These are phyloP conservation scores for Thuidium tamariscinum DNA, from an alignment of 225 moss, liverwort and hornwort species.

Conservation along the genomic window DNA sequence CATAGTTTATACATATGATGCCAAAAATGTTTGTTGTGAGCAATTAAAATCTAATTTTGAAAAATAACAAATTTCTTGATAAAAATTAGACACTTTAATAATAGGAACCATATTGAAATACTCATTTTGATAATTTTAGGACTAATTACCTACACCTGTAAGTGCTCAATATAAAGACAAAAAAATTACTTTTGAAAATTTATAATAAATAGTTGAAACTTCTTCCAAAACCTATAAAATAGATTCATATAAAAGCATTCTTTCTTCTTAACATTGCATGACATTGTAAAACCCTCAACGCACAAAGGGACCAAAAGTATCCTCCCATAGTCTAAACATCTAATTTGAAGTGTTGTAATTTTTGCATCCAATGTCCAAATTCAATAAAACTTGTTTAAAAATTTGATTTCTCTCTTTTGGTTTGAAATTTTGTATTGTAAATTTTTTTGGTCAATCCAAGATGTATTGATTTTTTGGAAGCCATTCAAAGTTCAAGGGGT, in stretches of 20 bases:
- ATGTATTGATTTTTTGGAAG: too few species aligned
- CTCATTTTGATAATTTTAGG: background rate
- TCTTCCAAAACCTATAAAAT: background rate
- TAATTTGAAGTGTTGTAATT: too few species aligned
- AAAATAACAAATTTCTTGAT: accelerated
- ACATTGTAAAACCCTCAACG: background rate
- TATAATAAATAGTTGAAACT: background rate
- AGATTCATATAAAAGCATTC: background rate
- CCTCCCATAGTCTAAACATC: too few species aligned
- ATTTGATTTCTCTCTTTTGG: too few species aligned
- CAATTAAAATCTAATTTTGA: background rate
- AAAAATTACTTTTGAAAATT: too few species aligned
- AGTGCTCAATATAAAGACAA: background rate
- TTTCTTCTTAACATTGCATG: background rate
- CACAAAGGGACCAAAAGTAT: too few species aligned
- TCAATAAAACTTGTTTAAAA: too few species aligned
- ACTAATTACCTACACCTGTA: accelerated
- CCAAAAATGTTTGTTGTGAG: background rate
- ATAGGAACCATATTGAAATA: background rate
- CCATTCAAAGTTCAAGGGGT: too few species aligned
- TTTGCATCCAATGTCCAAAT: too few species aligned
- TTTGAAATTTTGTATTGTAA: too few species aligned
- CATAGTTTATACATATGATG: background rate
- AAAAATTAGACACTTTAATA: background rate
- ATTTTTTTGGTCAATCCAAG: too few species aligned